Conservation (phyloP, 371 early-diverging fungal species). For the Actinomortierella wolfii region DNA sequence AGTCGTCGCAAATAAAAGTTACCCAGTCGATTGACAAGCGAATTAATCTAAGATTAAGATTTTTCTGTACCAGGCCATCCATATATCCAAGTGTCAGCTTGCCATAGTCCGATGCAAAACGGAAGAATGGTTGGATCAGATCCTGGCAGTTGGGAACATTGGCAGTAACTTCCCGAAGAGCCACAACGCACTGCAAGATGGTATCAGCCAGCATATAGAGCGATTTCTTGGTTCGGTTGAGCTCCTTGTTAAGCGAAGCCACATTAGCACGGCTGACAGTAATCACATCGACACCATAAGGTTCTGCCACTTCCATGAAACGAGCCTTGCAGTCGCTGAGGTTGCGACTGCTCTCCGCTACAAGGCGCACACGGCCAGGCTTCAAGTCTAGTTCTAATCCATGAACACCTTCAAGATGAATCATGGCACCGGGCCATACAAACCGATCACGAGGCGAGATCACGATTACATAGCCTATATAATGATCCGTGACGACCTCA, state of each 20-base stretch:
- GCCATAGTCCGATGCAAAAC: slow-evolving; percentile 83
- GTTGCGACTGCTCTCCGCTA: slow-evolving; percentile 60
- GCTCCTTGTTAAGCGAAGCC: slow-evolving; percentile 59
- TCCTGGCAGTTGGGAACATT: slow-evolving; percentile 68
- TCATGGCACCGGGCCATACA: slow-evolving; percentile 63
- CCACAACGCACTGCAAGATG: slow-evolving; percentile 58
- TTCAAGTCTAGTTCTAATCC: slow-evolving; percentile 61
- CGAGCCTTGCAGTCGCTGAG: slow-evolving; percentile 54
- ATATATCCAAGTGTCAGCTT: slow-evolving; percentile 70
- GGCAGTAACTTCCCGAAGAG: slow-evolving; percentile 58
- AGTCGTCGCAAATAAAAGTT: slow-evolving; percentile 79
- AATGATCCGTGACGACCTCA: neutral
- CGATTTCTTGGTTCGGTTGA: slow-evolving; percentile 66
- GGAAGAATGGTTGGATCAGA: slow-evolving; percentile 81
- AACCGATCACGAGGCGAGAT: slow-evolving; percentile 63
- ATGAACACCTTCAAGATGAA: slow-evolving; percentile 40
- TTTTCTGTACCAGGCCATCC: slow-evolving; percentile 56
- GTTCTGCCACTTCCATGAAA: slow-evolving; percentile 57
- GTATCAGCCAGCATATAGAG: slow-evolving; percentile 63
- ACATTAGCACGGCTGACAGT: slow-evolving; percentile 67
- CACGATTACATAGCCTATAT: slow-evolving; percentile 55
- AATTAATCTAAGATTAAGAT: slow-evolving; percentile 64
- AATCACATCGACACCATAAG: slow-evolving; percentile 53
- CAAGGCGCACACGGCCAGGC: slow-evolving; percentile 68
- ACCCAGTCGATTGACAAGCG: slow-evolving; percentile 87